Conservation (phyloP, 225 moss, liverwort and hornwort genomes). For the Polytrichum commune region DNA sequence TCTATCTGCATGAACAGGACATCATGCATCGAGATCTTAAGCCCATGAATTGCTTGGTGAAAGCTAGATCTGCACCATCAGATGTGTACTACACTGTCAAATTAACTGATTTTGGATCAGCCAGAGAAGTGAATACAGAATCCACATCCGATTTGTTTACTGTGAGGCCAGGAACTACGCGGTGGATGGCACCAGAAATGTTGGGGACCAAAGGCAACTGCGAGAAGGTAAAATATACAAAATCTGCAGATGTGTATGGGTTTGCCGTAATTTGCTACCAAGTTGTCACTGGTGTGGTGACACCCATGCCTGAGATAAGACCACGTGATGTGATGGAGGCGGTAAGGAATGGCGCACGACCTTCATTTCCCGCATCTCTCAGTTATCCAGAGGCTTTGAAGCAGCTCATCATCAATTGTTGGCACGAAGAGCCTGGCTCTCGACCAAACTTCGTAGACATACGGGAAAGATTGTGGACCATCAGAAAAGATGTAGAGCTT, state of each 20-base stretch:
- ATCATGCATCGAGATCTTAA: constrained; percentile 27
- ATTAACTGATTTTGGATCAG: background rate
- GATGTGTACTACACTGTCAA: background rate
- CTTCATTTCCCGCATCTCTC: background rate
- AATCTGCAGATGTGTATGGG: background rate
- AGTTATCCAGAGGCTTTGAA: background rate
- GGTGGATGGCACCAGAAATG: background rate
- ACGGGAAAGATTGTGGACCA: background rate
- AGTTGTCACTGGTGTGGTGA: background rate
- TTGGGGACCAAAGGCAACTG: too few species aligned
- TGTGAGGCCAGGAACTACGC: background rate
- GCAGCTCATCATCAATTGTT: background rate
- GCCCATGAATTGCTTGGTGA: constrained; percentile 12
- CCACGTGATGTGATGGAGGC: background rate
- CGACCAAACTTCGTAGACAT: background rate
- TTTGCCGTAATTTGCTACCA: background rate
- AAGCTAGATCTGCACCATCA: background rate
- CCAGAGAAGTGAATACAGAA: background rate
- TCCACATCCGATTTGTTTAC: background rate
- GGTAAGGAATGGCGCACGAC: background rate
- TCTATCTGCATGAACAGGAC: constrained; percentile 2
- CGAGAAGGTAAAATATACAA: background rate
- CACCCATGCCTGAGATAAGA: background rate
- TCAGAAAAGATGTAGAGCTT: background rate
- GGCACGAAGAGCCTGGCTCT: background rate